A percentile compares a stretch with the other conserved stretches of the same genome.
Evolutionary conservation across 257 asterid species (phyloP).

Genomic region (Striga asiatica): DNA sequence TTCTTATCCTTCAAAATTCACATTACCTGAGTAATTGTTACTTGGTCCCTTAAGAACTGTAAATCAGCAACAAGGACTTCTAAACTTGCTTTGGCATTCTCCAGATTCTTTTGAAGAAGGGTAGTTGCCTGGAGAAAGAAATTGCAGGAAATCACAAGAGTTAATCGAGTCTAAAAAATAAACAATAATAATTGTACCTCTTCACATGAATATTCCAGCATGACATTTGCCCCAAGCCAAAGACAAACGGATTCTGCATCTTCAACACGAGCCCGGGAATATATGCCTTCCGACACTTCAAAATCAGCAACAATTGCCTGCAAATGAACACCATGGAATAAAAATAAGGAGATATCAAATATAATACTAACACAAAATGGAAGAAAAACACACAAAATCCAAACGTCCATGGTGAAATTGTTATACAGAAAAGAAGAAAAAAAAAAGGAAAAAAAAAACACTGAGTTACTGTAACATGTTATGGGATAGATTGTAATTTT

Average conservation of each 20-base stretch:
- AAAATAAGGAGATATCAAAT: constrained; percentile 1
- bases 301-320: constrained; percentile 80
- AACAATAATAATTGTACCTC: constrained; percentile 68
- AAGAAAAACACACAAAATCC: not conserved
- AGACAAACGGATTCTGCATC: constrained; percentile 80
- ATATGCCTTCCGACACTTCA: constrained; percentile 95
- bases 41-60: constrained; percentile 85
- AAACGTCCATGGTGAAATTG: no score
- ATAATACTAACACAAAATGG: not conserved
- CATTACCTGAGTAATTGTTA: constrained; percentile 76
- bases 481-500: no score
- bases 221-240: constrained; percentile 97
- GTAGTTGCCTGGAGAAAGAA: constrained; percentile 46
- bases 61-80: constrained; percentile 85
- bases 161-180: constrained; percentile 4
- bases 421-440: no score
- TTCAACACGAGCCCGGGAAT: constrained; percentile 70
- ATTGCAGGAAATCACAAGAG: constrained; percentile 1
- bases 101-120: constrained; percentile 72
- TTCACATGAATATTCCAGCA: constrained; percentile 84
- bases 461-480: no score
- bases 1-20: no score
- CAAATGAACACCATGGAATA: constrained; percentile 12
- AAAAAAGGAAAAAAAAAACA: no score
- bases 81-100: constrained; percentile 82